Conservation (phyloP, 2,329 filamentous ascomycete genomes). For the Verticillium zaregamsianum region DNA sequence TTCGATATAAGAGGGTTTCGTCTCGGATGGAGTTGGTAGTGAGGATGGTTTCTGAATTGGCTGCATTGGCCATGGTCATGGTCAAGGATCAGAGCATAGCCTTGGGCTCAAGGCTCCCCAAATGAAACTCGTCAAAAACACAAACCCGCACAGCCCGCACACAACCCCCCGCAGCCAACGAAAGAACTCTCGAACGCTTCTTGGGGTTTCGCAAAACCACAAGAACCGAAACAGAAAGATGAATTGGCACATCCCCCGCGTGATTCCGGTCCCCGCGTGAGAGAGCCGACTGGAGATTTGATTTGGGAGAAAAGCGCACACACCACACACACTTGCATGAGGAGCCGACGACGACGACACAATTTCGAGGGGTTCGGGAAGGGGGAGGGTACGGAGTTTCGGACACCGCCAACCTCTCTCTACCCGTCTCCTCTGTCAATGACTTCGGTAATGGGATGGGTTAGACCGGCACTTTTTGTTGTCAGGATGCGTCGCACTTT, state of each 20-base stretch:
- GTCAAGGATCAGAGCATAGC: slow-evolving; percentile 50
- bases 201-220: background rate
- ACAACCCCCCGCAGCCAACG: background rate
- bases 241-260: background rate
- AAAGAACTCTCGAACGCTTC: background rate
- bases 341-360: background rate
- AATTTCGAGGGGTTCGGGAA: background rate
- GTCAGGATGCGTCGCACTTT: background rate
- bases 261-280: background rate
- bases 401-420: background rate
- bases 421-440: background rate
- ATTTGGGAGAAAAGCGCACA: background rate
- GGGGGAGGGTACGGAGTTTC: background rate
- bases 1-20: slow-evolving; percentile 72
- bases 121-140: slow-evolving; percentile 46
- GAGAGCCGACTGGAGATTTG: background rate
- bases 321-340: background rate
- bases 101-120: slow-evolving; percentile 49
- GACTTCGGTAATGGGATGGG: background rate
- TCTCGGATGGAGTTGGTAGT: slow-evolving; percentile 55
- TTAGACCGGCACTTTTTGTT: background rate
- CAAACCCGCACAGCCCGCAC: background rate
- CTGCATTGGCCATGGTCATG: slow-evolving; percentile 55
- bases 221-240: background rate
- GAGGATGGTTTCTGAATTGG: slow-evolving; percentile 58